Evolutionary conservation across 2,329 filamentous ascomycete species (phyloP), one percentile per base, ranked within the genome.

Genomic region (Thelonectria rubi): DNA sequence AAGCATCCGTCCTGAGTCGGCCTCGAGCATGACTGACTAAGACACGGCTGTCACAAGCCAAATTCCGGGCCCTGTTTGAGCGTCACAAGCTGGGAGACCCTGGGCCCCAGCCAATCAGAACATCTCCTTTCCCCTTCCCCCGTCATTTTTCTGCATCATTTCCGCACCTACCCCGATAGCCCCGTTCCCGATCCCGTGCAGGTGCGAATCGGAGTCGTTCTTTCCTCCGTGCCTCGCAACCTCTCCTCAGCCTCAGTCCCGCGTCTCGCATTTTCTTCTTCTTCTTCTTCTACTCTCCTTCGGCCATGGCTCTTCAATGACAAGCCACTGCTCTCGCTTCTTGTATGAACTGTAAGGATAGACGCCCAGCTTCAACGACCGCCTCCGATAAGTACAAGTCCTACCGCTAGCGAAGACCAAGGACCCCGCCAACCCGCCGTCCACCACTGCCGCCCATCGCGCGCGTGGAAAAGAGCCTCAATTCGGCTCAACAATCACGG

Each of bases 31-130:
- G 9, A 55, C 63, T 63, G 58, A 68, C 56, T 68, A 64, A 55
- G 63, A 42, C 26, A 57, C 50, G 58, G 65, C 61, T 71, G 66
- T 71, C 69, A 71, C 69, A 71, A 71, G 69, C 69, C 65, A 57
- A 56, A 55, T 69, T 34, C 20, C 8, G 43, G 55, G 40, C 47
- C 54, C 26, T 39, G 17, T 14, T 51, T 34, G 56, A 56, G 63
- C 66, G 66, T 69, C 65, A 69, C 64, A 46, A 58, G 62, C 45
- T 26, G 39, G 17, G 43, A 48, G 61, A 11, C 32, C 32, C 32
- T 14, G 32, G 10, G 5, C 8, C 11, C 18, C 43, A 30, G 14
- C 68, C 68, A 71, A 71, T 71, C 54, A 67, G 17, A 42, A 20
- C 17, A 18, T 17, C 14, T 37, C 45, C 48, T 48, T 60, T 61